Evolutionary conservation across 2,329 filamentous ascomycete species (phyloP).

Genomic region (Didymellaceae sp.): DNA sequence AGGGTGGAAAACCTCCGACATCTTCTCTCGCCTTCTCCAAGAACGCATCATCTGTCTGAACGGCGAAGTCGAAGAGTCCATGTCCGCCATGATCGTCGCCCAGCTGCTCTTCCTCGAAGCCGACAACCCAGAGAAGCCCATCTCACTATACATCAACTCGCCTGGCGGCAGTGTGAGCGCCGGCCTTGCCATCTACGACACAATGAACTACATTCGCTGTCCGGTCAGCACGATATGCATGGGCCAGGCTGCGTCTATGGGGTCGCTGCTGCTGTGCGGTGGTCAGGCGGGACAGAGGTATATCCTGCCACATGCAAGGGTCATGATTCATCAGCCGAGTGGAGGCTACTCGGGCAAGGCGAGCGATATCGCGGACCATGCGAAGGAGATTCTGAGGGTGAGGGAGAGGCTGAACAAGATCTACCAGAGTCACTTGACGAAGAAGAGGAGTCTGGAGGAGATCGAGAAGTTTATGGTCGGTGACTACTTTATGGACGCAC

Average conservation of each 20-base stretch:
- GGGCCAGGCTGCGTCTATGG: slow-evolving; percentile 95
- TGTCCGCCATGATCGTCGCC: slow-evolving; percentile 92
- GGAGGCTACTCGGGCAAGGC: slow-evolving; percentile 74
- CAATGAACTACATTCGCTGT: slow-evolving; percentile 94
- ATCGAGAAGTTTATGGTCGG: slow-evolving; percentile 96
- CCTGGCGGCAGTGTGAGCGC: slow-evolving; percentile 93
- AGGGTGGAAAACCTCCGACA: slow-evolving; percentile 59
- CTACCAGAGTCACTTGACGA: slow-evolving; percentile 84
- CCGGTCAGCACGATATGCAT: slow-evolving; percentile 95
- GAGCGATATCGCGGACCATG: slow-evolving; percentile 91
- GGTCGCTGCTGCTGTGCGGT: slow-evolving; percentile 83
- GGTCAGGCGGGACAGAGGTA: slow-evolving; percentile 85
- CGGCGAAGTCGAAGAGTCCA: slow-evolving; percentile 85
- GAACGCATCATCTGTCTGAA: slow-evolving; percentile 96
- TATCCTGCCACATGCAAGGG: slow-evolving; percentile 87
- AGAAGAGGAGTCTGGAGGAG: slow-evolving; percentile 75
- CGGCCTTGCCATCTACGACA: slow-evolving; percentile 90
- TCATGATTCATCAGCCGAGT: slow-evolving; percentile 97
- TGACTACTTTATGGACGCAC: slow-evolving; percentile 89
- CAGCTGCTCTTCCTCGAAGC: slow-evolving; percentile 98
- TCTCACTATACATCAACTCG: slow-evolving; percentile 97
- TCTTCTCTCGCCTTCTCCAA: slow-evolving; percentile 57
- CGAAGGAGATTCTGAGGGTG: slow-evolving; percentile 91
- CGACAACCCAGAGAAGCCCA: slow-evolving; percentile 91
- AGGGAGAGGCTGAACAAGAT: slow-evolving; percentile 88